Base-by-base conservation (phyloP, 768 basidiomycete species). In the Russula sp. region DNA sequence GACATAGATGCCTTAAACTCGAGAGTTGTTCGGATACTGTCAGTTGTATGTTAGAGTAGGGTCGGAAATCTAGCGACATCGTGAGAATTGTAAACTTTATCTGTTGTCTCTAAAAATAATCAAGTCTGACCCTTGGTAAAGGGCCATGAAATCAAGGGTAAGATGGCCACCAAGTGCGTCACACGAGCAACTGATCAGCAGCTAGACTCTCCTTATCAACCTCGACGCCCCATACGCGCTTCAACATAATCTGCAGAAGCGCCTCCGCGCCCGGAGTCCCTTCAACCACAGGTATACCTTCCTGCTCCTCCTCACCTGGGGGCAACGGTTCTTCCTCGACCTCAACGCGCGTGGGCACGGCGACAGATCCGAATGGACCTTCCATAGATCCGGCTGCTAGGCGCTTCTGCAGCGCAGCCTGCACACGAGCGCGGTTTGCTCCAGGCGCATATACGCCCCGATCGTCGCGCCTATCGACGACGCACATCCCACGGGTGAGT, bases 401-500 rank as follows among this genome's bases (percentile, higher is more conserved):
- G 63, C 68, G 71, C 69, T 73, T 62, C 56, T 82, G 80, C 31
- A 85, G 73, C 65, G 79, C 75, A 35, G 78, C 78, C 67, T 89
- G 87, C 1, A 84, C 80, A 62, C 82, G 72, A 6, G 84, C 83
- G 48, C 89, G 84, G 71, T 86, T 90, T 14, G 77, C 76, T 8
- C 88, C 87, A 1, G 83, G 82, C 1, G 82, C 78, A 71, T 89
- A 87, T 1, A 81, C 85, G n/a, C 80, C 78, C 55, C 77, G 73
- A 56, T 87, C 88, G 9, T 79, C 80, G 48, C 93, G 80, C 65
- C 89, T 77, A 72, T 96, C 93, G 11, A 90, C 82, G 1, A 95
- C 89, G 64, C 93, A 79, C 89, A 94, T 93, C 11, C 93, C 92
- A 35, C 91, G 80, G 6, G 91, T 94, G 20, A 88, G 70, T 71